Evolutionary conservation across 2,329 filamentous ascomycete genomes (phyloP).

Genomic region (Coniochaeta prunicola): DNA sequence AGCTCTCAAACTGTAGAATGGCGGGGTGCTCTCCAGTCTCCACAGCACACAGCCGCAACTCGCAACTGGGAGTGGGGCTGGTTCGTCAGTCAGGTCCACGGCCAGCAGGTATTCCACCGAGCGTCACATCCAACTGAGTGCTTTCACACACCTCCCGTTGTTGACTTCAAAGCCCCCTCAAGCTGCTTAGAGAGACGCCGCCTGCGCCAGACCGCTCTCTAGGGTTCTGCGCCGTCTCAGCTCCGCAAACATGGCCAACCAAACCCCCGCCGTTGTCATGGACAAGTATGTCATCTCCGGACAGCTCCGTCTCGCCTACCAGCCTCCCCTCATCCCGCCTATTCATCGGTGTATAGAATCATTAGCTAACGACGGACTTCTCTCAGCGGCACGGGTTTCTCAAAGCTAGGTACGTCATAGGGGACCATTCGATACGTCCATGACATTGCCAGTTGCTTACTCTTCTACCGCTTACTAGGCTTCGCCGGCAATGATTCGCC

Average conservation of each 20-base stretch:
- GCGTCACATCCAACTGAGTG: background rate
- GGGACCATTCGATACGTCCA: background rate
- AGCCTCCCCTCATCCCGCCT: slow-evolving; percentile 13
- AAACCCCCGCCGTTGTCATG: slow-evolving; percentile 99
- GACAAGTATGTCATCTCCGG: slow-evolving; percentile 64
- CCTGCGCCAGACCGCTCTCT: background rate
- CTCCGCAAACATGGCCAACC: slow-evolving; percentile 71
- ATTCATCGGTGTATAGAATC: slow-evolving; percentile 7
- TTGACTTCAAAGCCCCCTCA: slow-evolving; percentile 6
- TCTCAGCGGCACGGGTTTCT: slow-evolving; percentile 93
- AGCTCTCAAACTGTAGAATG: background rate
- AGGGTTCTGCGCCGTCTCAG: slow-evolving; percentile 11
- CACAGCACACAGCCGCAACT: background rate
- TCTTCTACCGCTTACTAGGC: slow-evolving; percentile 44
- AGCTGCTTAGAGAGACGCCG: slow-evolving; percentile 5
- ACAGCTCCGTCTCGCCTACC: slow-evolving; percentile 21
- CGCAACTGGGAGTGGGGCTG: background rate
- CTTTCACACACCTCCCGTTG: background rate
- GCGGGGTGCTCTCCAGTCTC: background rate
- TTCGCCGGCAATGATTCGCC: slow-evolving; percentile 99
- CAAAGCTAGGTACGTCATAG: slow-evolving; percentile 78
- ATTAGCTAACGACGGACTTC: slow-evolving; percentile 29
- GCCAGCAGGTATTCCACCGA: background rate
- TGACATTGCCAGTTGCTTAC: slow-evolving; percentile 5
- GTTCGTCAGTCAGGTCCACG: background rate